Evolutionary conservation across 163 green algal genomes (phyloP).

Genomic region (Scenedesmus sp.): DNA sequence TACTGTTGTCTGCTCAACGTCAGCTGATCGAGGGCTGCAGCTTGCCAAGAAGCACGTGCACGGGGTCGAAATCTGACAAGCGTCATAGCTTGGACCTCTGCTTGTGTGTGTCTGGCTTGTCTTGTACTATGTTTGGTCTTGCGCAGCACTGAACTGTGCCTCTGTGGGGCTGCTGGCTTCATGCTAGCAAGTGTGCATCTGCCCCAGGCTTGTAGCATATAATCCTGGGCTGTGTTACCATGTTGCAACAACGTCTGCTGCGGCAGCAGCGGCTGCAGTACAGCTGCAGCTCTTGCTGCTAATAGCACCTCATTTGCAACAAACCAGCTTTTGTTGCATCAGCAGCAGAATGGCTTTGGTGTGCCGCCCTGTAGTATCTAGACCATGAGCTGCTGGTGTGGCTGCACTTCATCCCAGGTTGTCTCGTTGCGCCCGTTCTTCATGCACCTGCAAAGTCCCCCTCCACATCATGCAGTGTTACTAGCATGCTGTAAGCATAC

Average conservation of each 20-base stretch:
- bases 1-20: not conserved
- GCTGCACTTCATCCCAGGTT: no score
- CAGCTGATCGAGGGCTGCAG: not conserved
- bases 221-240: not conserved
- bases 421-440: no score
- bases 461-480: no score
- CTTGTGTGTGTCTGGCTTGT: not conserved
- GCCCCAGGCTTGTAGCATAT: not conserved
- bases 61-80: not conserved
- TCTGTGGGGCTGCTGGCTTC: not conserved
- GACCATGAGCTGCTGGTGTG: not conserved
- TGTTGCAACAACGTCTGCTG: not conserved
- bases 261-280: not conserved
- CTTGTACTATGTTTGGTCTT: not conserved
- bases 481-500: no score
- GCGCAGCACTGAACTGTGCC: not conserved
- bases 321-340: not conserved
- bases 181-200: not conserved
- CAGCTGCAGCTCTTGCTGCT: not conserved
- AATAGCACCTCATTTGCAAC: not conserved
- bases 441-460: no score
- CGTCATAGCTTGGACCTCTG: not conserved
- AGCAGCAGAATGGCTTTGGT: not conserved
- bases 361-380: not conserved
- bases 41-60: not conserved